These are phyloP conservation scores for Arthonia radiata DNA, from an alignment of 495 filamentous ascomycete species.

Conservation along the genomic window DNA sequence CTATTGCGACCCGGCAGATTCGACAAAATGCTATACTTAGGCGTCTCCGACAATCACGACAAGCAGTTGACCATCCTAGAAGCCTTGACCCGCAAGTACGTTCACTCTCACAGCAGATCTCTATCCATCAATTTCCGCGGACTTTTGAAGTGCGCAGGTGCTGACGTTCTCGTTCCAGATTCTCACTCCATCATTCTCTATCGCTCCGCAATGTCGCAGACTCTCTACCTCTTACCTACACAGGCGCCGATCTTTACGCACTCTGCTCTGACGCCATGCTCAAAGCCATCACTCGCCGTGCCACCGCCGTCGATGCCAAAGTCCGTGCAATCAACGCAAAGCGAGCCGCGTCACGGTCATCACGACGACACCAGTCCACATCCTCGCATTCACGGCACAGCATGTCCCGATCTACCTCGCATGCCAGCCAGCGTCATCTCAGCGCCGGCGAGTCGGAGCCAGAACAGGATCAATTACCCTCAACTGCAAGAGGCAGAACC, in stretches of 20 bases:
- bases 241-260: conserved; percentile 89
- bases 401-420: too few relatives aligned
- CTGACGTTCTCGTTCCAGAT: conserved; percentile 22
- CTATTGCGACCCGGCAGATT: conserved; percentile 79
- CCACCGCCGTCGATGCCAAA: conserved; percentile 61
- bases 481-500: too few relatives aligned
- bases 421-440: too few relatives aligned
- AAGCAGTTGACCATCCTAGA: conserved; percentile 90
- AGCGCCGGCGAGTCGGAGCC: conserved; percentile 1
- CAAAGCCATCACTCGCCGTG: conserved; percentile 86
- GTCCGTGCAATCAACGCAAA: conserved; percentile 34
- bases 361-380: conserved; percentile 1
- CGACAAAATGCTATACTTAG: conserved; percentile 97
- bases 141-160: conserved; percentile 1
- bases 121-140: background rate
- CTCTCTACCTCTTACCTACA: conserved; percentile 78
- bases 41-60: conserved; percentile 85
- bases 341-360: conserved; percentile 1
- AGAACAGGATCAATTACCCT: too few relatives aligned
- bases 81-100: conserved; percentile 75
- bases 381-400: too few relatives aligned
- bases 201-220: conserved; percentile 53
- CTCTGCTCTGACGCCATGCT: conserved; percentile 96
- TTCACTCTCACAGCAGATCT: conserved; percentile 5
- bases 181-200: conserved; percentile 50